Percentiles rank a stretch among this genome's conserved stretches.
Evolutionary conservation across 1,284 basidiomycete species (phyloP).

Genomic region (Athelia sp.): DNA sequence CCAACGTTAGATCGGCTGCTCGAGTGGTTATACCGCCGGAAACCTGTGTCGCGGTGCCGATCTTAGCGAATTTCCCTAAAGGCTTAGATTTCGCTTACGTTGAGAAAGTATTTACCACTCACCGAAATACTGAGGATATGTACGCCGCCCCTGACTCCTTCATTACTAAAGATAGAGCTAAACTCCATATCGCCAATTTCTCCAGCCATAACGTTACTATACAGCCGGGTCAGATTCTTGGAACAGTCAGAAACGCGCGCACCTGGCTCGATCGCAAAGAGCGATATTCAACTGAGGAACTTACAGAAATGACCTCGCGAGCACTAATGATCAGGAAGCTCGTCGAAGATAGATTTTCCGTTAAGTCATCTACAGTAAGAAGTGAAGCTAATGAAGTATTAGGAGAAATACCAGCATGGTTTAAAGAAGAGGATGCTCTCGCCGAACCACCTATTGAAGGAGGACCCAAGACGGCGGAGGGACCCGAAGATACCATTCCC

Average conservation of each 20-base stretch:
- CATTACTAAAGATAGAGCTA: constrained; percentile 10
- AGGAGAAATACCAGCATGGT: no score
- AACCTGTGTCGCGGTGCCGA: not conserved
- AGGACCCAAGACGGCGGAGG: constrained; percentile 18
- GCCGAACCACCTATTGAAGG: constrained; percentile 10
- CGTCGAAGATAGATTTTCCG: no score
- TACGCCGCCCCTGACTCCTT: constrained; percentile 14
- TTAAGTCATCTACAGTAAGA: no score
- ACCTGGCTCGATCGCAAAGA: constrained; percentile 12
- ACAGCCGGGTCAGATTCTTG: constrained; percentile 12
- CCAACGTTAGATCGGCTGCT: not conserved
- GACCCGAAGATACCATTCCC: constrained; percentile 8
- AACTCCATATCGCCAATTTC: constrained; percentile 17
- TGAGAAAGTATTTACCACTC: not conserved
- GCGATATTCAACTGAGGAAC: not conserved
- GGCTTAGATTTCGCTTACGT: not conserved
- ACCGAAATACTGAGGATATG: constrained; percentile 10
- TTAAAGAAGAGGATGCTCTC: no score
- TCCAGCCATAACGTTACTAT: constrained; percentile 11
- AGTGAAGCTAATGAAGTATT: no score
- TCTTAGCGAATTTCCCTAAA: not conserved
- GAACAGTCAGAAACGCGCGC: constrained; percentile 9
- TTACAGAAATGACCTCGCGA: no score
- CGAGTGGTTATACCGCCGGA: not conserved
- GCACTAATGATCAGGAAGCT: no score